phyloP scores from a whole-genome alignment of 2,329 filamentous ascomycete genomes.

The Volutella citrinella region DNA sequence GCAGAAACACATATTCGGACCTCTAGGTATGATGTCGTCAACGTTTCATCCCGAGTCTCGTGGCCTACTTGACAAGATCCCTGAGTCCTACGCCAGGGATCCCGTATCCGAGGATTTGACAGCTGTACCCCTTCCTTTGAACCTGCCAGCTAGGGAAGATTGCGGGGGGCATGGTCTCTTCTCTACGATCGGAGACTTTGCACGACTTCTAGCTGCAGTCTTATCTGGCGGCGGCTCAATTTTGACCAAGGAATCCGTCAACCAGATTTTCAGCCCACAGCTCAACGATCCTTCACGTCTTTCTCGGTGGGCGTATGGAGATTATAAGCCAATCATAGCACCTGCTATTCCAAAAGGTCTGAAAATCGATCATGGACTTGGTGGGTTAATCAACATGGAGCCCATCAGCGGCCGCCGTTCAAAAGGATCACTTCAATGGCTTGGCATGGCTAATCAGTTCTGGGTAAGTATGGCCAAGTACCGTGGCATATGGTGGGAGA shows the following conservation, averaged over 20 bases:
- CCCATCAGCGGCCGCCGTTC: neutral
- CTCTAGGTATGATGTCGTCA: slow-evolving; percentile 2
- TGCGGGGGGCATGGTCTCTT: slow-evolving; percentile 2
- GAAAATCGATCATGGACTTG: neutral
- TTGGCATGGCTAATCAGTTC: slow-evolving; percentile 2
- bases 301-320: neutral
- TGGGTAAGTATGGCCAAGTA: neutral
- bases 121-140: neutral
- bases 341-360: neutral
- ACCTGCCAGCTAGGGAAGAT: neutral
- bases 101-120: too few relatives aligned
- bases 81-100: too few relatives aligned
- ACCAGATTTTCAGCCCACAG: slow-evolving; percentile 2
- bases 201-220: slow-evolving; percentile 2
- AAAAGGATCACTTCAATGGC: slow-evolving; percentile 1
- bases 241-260: slow-evolving; percentile 1
- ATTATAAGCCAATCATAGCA: neutral
- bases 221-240: slow-evolving; percentile 1
- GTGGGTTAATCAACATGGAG: slow-evolving; percentile 1
- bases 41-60: slow-evolving; percentile 2
- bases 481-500: neutral
- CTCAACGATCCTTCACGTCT: neutral
- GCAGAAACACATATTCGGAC: slow-evolving; percentile 1
- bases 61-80: neutral
- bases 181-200: neutral